These are phyloP conservation scores for Castanea sativa DNA, from an alignment of 306 rosid species.

Conservation along the genomic window DNA sequence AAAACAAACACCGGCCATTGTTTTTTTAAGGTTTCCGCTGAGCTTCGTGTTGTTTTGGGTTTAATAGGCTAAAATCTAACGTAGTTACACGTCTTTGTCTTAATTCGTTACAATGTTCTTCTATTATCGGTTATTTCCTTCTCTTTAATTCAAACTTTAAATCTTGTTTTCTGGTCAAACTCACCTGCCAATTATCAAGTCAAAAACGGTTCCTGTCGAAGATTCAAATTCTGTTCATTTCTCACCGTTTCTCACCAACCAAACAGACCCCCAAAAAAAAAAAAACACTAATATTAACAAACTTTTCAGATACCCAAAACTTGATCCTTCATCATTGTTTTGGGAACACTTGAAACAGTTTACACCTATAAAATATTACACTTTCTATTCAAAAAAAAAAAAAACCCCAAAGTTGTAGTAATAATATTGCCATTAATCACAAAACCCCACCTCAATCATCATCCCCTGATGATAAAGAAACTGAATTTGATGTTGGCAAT, in stretches of 20 bases:
- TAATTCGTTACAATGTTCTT: too few species aligned
- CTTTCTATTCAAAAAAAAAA: not conserved
- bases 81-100: not conserved
- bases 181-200: not conserved
- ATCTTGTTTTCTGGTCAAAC: not conserved
- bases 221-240: slow-evolving; percentile 19
- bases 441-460: slow-evolving; percentile 7
- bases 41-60: too few species aligned
- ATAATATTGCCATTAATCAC: slow-evolving; percentile 29
- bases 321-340: slow-evolving; percentile 4
- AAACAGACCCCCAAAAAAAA: not conserved
- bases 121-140: too few species aligned
- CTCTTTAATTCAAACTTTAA: not conserved
- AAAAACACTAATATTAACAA: too few species aligned
- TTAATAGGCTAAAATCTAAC: not conserved
- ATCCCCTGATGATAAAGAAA: slow-evolving; percentile 12
- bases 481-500: slow-evolving; percentile 23
- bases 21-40: too few species aligned
- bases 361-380: slow-evolving; percentile 29
- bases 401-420: not conserved
- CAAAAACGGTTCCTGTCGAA: not conserved
- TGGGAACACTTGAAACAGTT: not conserved
- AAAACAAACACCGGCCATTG: too few species aligned
- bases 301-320: slow-evolving; percentile 2
- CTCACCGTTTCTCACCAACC: slow-evolving; percentile 9